Base-by-base conservation (phyloP, 2,329 filamentous ascomycete species). In the Clonostachys rosea region DNA sequence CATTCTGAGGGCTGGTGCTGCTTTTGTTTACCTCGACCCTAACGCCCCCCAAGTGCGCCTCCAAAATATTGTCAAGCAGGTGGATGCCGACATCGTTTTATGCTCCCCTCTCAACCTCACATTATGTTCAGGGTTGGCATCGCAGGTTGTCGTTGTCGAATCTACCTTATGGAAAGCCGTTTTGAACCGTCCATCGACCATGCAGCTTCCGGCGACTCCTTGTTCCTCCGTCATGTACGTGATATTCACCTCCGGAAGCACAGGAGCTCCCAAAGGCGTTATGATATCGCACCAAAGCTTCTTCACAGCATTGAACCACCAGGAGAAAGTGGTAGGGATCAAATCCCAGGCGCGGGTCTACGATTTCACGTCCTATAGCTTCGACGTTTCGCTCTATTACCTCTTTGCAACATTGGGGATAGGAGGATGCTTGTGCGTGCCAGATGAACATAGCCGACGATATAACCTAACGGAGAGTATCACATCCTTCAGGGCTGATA, bases 361-460 rank as follows among this genome's bases (percentile, higher is more conserved):
- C 50, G 47, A 2, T 43, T 59, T 12, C 58, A 56, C 20, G 49
- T 55, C 5, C 5, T 39, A 13, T 16, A 16, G 5, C 36, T 39
- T 39, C 36, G 36, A 39, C 36, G 56, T 56, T 0, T 50, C 51
- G 3, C 50, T 55, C 44, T 40, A 47, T 16, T 47, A 52, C 14
- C 40, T 50, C 13, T 14, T 39, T 16, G 16, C 36, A 39, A 13
- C 45, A 8, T 47, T 53, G 5, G 17, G 33, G 7, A n/a, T 20
- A 7, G 45, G 45, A 16, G 45, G 33, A 12, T 47, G 45, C 14
- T n/a, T 42, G 12, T 47, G 45, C 39, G 30, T 47, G 13, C 45
- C 45, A 1, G 67, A 64, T 1, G 68, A 73, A 18, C 55, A 65
- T 2, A 61, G 64, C 34, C 62, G 69, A 1, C 54, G 68, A 33